These are phyloP conservation scores for Balamuthia mandrillaris DNA, from an alignment of 208 protist genomes.

Conservation along the genomic window DNA sequence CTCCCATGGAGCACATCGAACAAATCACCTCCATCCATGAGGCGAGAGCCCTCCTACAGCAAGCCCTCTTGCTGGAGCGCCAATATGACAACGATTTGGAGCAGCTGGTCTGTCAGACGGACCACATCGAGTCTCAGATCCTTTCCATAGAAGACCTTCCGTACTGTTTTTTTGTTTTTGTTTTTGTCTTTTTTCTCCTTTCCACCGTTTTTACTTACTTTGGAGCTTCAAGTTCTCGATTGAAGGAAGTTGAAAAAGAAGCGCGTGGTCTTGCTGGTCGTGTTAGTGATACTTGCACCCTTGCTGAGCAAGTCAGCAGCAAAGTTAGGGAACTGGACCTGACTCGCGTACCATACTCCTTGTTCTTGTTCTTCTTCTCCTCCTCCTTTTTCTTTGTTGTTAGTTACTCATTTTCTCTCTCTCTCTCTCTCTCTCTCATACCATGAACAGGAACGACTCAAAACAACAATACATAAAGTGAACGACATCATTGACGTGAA, in stretches of 20 bases:
- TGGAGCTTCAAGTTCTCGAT: background rate
- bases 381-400: background rate
- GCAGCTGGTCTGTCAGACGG: background rate
- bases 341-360: background rate
- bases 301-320: background rate
- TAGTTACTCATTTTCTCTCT: background rate
- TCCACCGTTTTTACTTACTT: background rate
- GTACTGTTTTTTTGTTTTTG: background rate
- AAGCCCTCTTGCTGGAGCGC: background rate
- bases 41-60: background rate
- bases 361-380: background rate
- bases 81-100: conserved; percentile 25
- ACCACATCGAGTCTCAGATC: background rate
- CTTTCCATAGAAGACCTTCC: conserved; percentile 18
- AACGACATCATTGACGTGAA: conserved; percentile 33
- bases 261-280: background rate
- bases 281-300: conserved; percentile 14
- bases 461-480: conserved; percentile 28
- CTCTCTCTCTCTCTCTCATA: background rate
- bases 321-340: conserved; percentile 23
- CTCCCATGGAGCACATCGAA: background rate
- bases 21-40: conserved; percentile 3
- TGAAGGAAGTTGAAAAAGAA: conserved; percentile 13
- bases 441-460: background rate
- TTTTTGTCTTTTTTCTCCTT: background rate